Evolutionary conservation across 192 early-diverging fungal species (phyloP).

Genomic region (Mycoemilia scoparia): DNA sequence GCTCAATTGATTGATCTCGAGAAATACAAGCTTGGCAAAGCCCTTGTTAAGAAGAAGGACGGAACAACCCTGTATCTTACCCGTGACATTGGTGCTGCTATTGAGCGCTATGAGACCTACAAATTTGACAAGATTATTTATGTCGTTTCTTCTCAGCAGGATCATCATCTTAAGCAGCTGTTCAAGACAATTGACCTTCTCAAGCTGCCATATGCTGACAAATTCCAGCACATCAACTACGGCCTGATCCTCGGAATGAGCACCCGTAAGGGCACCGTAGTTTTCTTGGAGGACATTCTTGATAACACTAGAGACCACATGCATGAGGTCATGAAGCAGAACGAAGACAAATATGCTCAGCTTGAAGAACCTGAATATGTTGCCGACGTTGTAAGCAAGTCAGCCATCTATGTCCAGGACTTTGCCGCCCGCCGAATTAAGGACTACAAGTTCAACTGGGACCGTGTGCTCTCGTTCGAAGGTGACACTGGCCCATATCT

Average conservation of each 20-base stretch:
- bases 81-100: constrained; percentile 90
- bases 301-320: constrained; percentile 69
- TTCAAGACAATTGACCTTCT: constrained; percentile 82
- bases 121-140: constrained; percentile 88
- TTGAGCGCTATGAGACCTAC: constrained; percentile 71
- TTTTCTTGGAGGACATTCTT: constrained; percentile 91
- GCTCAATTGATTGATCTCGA: constrained; percentile 75
- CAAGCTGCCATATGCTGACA: constrained; percentile 61
- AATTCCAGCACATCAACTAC: constrained; percentile 80
- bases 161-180: constrained; percentile 80
- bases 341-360: constrained; percentile 69
- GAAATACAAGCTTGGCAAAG: constrained; percentile 62
- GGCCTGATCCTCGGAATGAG: constrained; percentile 91
- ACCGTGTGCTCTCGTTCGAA: constrained; percentile 85
- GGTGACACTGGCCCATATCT: constrained; percentile 99
- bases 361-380: constrained; percentile 62
- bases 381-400: constrained; percentile 79
- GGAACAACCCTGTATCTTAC: constrained; percentile 88
- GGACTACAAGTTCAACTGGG: constrained; percentile 88
- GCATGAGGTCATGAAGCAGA: constrained; percentile 81
- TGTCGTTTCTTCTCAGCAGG: constrained; percentile 78
- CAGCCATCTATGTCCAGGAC: constrained; percentile 84
- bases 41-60: constrained; percentile 75
- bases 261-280: constrained; percentile 87
- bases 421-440: constrained; percentile 76